These are phyloP conservation scores for Syncephalis plumigaleata DNA, from an alignment of 371 early-diverging fungal species.

Conservation along the genomic window DNA sequence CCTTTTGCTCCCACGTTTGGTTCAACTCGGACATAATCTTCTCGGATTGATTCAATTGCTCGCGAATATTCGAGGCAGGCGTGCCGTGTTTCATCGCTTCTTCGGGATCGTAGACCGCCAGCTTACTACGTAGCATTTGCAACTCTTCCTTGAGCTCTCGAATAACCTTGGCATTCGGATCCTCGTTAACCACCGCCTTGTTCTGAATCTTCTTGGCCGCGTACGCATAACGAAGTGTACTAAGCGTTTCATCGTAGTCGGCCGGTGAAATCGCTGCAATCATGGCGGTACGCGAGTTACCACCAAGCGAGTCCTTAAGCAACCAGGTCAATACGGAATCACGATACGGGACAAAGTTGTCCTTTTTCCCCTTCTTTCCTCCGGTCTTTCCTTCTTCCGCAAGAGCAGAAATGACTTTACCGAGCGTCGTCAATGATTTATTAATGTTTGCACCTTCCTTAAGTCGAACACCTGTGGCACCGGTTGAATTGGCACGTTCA, in stretches of 20 bases:
- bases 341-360: conserved; percentile 66
- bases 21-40: conserved; percentile 70
- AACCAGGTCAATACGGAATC: conserved; percentile 91
- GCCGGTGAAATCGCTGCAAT: conserved; percentile 76
- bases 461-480: conserved; percentile 87
- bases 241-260: conserved; percentile 68
- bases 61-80: conserved; percentile 10
- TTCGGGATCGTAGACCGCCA: conserved; percentile 40
- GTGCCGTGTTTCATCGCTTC: conserved; percentile 10
- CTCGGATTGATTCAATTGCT: conserved; percentile 70
- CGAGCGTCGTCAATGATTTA: conserved; percentile 81
- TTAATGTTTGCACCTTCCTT: conserved; percentile 99
- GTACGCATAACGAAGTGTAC: conserved; percentile 90
- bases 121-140: conserved; percentile 34
- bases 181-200: conserved; percentile 84
- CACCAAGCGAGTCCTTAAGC: conserved; percentile 84
- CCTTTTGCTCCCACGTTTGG: conserved; percentile 75
- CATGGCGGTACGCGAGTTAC: conserved; percentile 89
- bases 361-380: conserved; percentile 28
- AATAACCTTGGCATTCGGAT: conserved; percentile 69
- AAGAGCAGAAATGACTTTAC: conserved; percentile 93
- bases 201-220: conserved; percentile 86
- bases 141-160: conserved; percentile 79
- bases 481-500: conserved; percentile 91
- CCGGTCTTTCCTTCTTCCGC: conserved; percentile 42